phyloP scores from a whole-genome alignment of 345 rosid genomes.

The Rhizophora mangle region DNA sequence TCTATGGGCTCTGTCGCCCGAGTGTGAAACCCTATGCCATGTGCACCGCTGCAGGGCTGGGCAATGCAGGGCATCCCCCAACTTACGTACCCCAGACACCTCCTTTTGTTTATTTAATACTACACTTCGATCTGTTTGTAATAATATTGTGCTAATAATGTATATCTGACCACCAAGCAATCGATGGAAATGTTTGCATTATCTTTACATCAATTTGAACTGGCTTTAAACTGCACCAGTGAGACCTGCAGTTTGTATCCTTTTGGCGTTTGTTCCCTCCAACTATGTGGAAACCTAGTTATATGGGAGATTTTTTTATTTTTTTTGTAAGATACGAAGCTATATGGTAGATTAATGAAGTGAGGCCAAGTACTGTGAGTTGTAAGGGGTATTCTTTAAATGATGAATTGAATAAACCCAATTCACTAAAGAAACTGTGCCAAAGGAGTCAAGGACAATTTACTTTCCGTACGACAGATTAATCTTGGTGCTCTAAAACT shows the following conservation, averaged over 20 bases:
- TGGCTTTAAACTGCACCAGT: not conserved
- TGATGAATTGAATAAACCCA: too few species aligned
- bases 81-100: not conserved
- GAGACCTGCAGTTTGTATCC: too few species aligned
- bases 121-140: not conserved
- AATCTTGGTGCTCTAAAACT: too few species aligned
- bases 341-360: too few species aligned
- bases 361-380: too few species aligned
- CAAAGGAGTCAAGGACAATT: too few species aligned
- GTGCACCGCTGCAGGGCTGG: conserved; percentile 46
- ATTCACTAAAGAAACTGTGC: too few species aligned
- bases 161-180: not conserved
- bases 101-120: not conserved
- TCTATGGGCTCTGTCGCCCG: conserved; percentile 36
- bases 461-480: too few species aligned
- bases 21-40: conserved; percentile 41
- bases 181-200: not conserved
- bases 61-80: conserved; percentile 36
- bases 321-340: too few species aligned
- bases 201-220: not conserved
- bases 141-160: too few species aligned
- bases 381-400: too few species aligned
- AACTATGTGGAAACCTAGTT: not conserved
- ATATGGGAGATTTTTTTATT: not conserved
- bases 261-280: not conserved